Base-by-base conservation (phyloP, 768 basidiomycete genomes). In the Hypholoma sublateritium region DNA sequence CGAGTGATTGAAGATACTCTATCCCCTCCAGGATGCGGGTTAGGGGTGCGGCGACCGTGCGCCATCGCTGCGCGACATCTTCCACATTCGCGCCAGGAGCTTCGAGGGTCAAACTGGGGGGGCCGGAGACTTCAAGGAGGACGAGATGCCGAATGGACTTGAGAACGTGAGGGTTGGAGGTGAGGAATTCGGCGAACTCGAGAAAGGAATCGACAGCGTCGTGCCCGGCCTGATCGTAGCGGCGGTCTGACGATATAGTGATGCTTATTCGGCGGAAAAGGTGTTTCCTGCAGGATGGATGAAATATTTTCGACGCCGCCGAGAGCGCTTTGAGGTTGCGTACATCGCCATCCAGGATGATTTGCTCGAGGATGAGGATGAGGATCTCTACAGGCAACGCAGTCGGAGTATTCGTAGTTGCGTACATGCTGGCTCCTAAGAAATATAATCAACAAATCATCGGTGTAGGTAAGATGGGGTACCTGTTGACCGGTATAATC, bases 181-280 rank as follows among this genome's bases (percentile, higher is more conserved):
- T 43, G 39, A 56, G 55, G 48, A 56, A 56, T 41, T 35, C 36
- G 36, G 48, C 19, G 19, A 56, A 56, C 28, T 56, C 55, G 11
- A 48, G 45, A 25, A 56, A 56, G 8, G 46, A 41, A 5, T 28
- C 22, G 13, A 46, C 35, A 6, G 8, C 28, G 12, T 56, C 28
- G 36, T 46, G 46, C 25, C 17, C n/a, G 16, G 17, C 32, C 24
- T 48, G 47, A 4, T 22, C 25, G 14, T 56, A 56, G 19, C 36
- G 55, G 25, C 47, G 25, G 32, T 57, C 56, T 34, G 56, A 52
- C 11, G 56, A 39, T 8, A 57, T 36, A 4, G 50, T 37, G 19
- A 57, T 34, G 9, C 24, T 44, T 12, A 57, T 42, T 6, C 42
- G 42, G 8, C 21, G 43, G 28, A 57, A 57, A 11, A 57, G 32